phyloP scores from a whole-genome alignment of 257 asterid genomes.

The Lantana camara region DNA sequence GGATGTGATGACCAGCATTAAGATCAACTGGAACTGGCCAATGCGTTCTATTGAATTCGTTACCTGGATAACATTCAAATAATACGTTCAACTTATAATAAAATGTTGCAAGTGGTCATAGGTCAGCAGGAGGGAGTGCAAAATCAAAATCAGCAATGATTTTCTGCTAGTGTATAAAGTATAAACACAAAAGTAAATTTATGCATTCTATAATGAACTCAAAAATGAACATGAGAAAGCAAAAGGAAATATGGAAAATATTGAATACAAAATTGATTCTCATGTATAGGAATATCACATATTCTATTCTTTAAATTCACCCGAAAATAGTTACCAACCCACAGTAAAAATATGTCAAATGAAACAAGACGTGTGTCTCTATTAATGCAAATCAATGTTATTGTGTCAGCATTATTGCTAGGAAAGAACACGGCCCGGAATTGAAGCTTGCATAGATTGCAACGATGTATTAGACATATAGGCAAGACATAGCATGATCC shows the following conservation, averaged over 20 bases:
- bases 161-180: background rate
- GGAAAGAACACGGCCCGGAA: too few species aligned
- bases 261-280: conserved; percentile 3
- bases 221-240: background rate
- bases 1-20: conserved; percentile 76
- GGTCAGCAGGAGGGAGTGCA: conserved; percentile 9
- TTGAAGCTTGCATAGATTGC: background rate
- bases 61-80: conserved; percentile 50
- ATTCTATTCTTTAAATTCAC: background rate
- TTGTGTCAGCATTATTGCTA: too few species aligned
- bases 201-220: background rate
- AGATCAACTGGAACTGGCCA: conserved; percentile 74
- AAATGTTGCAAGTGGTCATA: conserved; percentile 17
- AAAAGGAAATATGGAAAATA: background rate
- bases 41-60: conserved; percentile 38
- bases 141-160: conserved; percentile 15
- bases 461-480: background rate
- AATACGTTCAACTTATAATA: conserved; percentile 10
- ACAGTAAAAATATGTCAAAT: background rate
- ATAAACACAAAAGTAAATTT: background rate
- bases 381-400: too few species aligned
- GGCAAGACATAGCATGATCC: background rate
- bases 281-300: background rate
- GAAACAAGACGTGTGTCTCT: background rate
- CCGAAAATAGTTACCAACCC: background rate